Evolutionary conservation across 202 grass and related monocot genomes (phyloP).

Genomic region (Dendrocalamus latiflorus): DNA sequence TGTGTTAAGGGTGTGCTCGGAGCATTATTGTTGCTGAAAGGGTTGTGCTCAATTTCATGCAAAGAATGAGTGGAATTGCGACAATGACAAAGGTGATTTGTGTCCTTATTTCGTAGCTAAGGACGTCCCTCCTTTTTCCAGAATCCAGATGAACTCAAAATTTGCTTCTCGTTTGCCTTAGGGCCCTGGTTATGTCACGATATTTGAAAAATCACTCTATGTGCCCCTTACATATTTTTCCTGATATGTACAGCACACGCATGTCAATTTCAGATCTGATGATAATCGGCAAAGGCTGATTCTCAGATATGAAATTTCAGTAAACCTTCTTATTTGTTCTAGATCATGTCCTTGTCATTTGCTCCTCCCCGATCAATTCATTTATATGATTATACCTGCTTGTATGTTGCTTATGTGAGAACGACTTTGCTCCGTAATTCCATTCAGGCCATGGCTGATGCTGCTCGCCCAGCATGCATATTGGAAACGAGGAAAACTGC

Average conservation of each 20-base stretch:
- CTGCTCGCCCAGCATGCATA: constrained; percentile 76
- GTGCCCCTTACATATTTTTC: not conserved
- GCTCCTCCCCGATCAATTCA: not conserved
- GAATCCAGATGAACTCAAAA: constrained; percentile 6
- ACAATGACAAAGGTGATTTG: constrained; percentile 78
- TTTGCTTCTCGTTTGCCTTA: not conserved
- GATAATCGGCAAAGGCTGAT: not conserved
- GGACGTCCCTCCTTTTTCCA: not conserved
- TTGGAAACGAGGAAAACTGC: constrained; percentile 94
- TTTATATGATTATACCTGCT: not conserved
- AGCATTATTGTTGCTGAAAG: constrained; percentile 90
- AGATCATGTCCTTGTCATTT: not conserved
- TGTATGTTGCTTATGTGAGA: not conserved
- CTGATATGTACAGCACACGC: not conserved
- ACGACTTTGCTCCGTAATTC: not conserved
- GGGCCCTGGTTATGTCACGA: not conserved
- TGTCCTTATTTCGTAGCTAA: not conserved
- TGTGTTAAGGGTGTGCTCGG: constrained; percentile 58
- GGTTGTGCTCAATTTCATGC: constrained; percentile 97
- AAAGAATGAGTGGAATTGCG: constrained; percentile 97
- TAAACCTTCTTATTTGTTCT: not conserved
- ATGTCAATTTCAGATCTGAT: not conserved
- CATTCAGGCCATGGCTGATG: constrained; percentile 79
- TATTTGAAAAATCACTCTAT: not conserved
- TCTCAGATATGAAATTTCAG: not conserved